phyloP scores from a whole-genome alignment of 1,139 yeast species.

The Nakaseomyces kungkrabaensis region DNA sequence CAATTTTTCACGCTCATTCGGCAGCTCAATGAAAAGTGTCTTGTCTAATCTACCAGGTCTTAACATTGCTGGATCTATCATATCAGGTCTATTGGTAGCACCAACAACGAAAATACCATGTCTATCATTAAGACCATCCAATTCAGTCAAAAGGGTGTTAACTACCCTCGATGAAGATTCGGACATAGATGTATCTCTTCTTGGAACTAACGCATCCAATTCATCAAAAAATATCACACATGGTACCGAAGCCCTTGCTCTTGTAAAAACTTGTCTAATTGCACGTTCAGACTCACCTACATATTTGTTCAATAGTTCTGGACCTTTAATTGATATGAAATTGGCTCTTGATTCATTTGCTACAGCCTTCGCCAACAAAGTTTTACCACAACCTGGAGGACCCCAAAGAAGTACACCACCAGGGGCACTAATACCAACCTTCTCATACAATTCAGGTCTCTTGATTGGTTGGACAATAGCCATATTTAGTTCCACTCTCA shows the following conservation, averaged over 20 bases:
- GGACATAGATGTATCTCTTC: constrained; percentile 77
- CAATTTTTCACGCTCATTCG: constrained; percentile 62
- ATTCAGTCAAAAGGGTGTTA: constrained; percentile 82
- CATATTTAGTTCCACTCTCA: constrained; percentile 88
- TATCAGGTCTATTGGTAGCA: constrained; percentile 95
- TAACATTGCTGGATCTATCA: constrained; percentile 97
- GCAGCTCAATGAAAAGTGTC: constrained; percentile 83
- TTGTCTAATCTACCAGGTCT: constrained; percentile 95
- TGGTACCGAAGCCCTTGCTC: constrained; percentile 92
- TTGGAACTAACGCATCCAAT: constrained; percentile 89
- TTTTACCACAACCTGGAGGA: constrained; percentile 98
- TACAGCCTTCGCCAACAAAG: constrained; percentile 89
- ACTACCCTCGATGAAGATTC: constrained; percentile 93
- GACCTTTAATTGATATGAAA: constrained; percentile 90
- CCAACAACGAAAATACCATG: constrained; percentile 91
- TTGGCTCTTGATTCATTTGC: constrained; percentile 96
- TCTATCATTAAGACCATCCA: constrained; percentile 89
- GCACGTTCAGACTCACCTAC: constrained; percentile 97
- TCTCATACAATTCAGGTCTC: constrained; percentile 79
- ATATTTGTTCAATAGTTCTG: constrained; percentile 84
- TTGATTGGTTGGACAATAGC: constrained; percentile 95
- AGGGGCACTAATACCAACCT: constrained; percentile 93
- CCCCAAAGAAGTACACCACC: constrained; percentile 98
- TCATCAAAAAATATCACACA: constrained; percentile 96
- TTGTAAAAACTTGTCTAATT: constrained; percentile 83